Conservation (phyloP, 495 filamentous ascomycete species). For the Trichoderma asperelloides region DNA sequence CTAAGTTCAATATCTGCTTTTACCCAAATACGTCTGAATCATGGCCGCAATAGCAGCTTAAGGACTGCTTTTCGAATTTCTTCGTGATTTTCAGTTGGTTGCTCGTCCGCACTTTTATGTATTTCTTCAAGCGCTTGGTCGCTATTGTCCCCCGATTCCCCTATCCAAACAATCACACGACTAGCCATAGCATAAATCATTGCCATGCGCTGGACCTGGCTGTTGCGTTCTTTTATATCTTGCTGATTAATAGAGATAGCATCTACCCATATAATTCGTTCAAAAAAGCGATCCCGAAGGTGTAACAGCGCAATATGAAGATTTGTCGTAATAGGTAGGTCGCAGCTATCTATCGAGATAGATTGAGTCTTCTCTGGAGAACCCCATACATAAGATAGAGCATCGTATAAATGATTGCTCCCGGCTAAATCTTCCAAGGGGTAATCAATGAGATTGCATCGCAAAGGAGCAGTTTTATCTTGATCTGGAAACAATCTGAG, state of each 20-base stretch:
- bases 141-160: constrained; percentile 19
- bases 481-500: not conserved
- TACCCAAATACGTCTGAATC: not conserved
- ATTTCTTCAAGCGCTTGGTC: constrained; percentile 17
- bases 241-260: constrained; percentile 25
- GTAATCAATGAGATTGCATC: not conserved
- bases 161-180: constrained; percentile 31
- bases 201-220: constrained; percentile 22
- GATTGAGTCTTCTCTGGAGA: constrained; percentile 11
- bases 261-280: constrained; percentile 21
- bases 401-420: not conserved
- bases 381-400: constrained; percentile 17
- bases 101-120: constrained; percentile 11
- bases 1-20: not conserved
- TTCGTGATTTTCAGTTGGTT: not conserved
- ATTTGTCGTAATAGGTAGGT: constrained; percentile 15
- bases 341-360: constrained; percentile 14
- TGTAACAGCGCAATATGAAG: constrained; percentile 16
- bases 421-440: not conserved
- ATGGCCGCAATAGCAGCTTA: not conserved
- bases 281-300: constrained; percentile 14
- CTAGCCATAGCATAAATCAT: constrained; percentile 26
- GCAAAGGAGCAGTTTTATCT: not conserved
- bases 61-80: not conserved
- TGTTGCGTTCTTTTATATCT: constrained; percentile 12